These are phyloP conservation scores for Cyberlindnera euphorbiiphila DNA, from an alignment of 805 yeast species.

Conservation along the genomic window DNA sequence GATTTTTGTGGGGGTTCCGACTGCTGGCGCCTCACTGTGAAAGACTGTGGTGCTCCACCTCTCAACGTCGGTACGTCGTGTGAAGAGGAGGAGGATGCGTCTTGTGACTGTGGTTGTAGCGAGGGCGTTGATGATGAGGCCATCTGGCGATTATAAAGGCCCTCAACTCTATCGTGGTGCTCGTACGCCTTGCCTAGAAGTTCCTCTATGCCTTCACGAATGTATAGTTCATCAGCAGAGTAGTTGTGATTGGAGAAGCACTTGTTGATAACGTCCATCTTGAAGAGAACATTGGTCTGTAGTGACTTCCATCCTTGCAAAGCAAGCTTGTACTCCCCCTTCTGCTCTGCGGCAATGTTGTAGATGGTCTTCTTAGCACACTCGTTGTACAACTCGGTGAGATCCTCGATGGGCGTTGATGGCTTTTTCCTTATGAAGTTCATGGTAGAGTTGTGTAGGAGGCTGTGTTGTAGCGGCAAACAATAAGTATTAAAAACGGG, in stretches of 20 bases:
- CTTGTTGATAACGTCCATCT: slow-evolving; percentile 50
- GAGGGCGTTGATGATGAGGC: background rate
- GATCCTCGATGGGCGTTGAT: slow-evolving; percentile 53
- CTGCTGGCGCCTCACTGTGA: slow-evolving; percentile 23
- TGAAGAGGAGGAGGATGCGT: slow-evolving; percentile 6
- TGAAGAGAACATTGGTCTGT: slow-evolving; percentile 57
- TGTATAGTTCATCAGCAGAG: slow-evolving; percentile 43
- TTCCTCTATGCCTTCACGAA: slow-evolving; percentile 30
- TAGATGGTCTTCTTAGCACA: slow-evolving; percentile 56
- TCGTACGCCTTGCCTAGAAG: slow-evolving; percentile 27
- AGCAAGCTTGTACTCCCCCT: slow-evolving; percentile 48
- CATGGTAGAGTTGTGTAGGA: slow-evolving; percentile 36
- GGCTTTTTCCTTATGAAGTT: slow-evolving; percentile 55
- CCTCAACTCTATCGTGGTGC: slow-evolving; percentile 37
- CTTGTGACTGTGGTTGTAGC: background rate
- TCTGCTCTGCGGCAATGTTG: slow-evolving; percentile 56
- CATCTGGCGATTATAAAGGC: slow-evolving; percentile 13
- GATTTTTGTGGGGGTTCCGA: slow-evolving; percentile 20
- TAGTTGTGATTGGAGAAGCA: slow-evolving; percentile 31
- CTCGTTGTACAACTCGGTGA: slow-evolving; percentile 58
- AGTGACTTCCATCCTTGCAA: slow-evolving; percentile 70
- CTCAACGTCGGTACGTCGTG: slow-evolving; percentile 25
- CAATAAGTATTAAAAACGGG: no score
- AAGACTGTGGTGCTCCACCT: slow-evolving; percentile 23
- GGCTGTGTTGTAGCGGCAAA: no score